A percentile compares a stretch with the other conserved stretches of the same genome.
Conservation (phyloP, 371 early-diverging fungal genomes). For the Homolaphlyctis polyrhiza region DNA sequence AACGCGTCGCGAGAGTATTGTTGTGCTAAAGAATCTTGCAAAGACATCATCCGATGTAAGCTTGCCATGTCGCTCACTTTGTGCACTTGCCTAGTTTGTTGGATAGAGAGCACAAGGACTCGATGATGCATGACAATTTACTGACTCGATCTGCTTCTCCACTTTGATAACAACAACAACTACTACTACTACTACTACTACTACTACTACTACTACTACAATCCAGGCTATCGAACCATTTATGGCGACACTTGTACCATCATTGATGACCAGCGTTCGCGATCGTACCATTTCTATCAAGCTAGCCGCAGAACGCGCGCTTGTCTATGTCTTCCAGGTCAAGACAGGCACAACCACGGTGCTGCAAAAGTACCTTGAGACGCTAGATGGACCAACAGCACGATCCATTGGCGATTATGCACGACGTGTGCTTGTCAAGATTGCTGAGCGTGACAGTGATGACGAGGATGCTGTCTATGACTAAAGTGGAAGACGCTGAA, state of each 20-base stretch:
- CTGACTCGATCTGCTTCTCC: too few relatives aligned
- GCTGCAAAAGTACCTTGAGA: constrained; percentile 21
- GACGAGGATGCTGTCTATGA: constrained; percentile 20
- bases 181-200: too few relatives aligned
- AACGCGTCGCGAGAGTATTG: constrained; percentile 28
- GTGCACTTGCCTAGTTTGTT: not conserved
- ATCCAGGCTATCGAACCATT: constrained; percentile 37
- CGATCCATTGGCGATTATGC: constrained; percentile 41
- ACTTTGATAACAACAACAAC: not conserved
- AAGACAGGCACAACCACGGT: constrained; percentile 12
- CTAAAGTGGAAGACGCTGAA: too few relatives aligned
- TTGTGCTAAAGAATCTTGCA: constrained; percentile 35
- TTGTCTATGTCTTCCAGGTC: constrained; percentile 60
- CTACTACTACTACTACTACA: constrained; percentile 4
- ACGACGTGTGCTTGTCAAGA: constrained; percentile 33
- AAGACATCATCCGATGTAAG: constrained; percentile 29
- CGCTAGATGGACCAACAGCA: constrained; percentile 28
- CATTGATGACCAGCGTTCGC: constrained; percentile 65
- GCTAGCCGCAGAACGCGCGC: constrained; percentile 72
- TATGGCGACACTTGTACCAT: constrained; percentile 52
- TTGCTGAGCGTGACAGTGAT: constrained; percentile 34
- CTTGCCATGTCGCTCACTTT: not conserved
- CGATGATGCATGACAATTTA: too few relatives aligned
- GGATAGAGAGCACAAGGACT: too few relatives aligned
- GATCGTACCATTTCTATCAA: constrained; percentile 77